Conservation (phyloP, 2,329 filamentous ascomycete species). For the Epichloe brachyelytri region DNA sequence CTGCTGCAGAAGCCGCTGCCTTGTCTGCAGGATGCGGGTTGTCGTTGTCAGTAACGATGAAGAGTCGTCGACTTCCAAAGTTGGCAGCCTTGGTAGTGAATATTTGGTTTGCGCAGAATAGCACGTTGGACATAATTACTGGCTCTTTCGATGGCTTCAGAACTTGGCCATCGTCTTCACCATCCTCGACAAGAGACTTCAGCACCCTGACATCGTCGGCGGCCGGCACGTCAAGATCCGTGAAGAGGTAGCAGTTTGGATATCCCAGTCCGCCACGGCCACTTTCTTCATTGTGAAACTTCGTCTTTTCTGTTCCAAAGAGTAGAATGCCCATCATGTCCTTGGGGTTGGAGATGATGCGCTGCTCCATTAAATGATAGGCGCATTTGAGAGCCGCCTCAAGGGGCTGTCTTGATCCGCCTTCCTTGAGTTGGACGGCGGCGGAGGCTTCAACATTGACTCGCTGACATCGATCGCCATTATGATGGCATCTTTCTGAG, state of each 20-base stretch:
- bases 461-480: slow-evolving; percentile 87
- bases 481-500: slow-evolving; percentile 93
- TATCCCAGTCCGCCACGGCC: slow-evolving; percentile 52
- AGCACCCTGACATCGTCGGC: slow-evolving; percentile 77
- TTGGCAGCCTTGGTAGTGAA: slow-evolving; percentile 93
- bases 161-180: slow-evolving; percentile 55
- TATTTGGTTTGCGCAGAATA: slow-evolving; percentile 93
- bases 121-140: slow-evolving; percentile 72
- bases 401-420: slow-evolving; percentile 61
- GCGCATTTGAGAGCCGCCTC: slow-evolving; percentile 85
- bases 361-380: slow-evolving; percentile 91
- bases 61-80: slow-evolving; percentile 84
- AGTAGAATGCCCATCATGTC: slow-evolving; percentile 95
- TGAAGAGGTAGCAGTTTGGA: slow-evolving; percentile 84
- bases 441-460: slow-evolving; percentile 67
- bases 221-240: slow-evolving; percentile 75
- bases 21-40: slow-evolving; percentile 67
- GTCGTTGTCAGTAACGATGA: slow-evolving; percentile 92
- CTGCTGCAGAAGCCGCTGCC: slow-evolving; percentile 58
- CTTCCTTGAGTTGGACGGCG: slow-evolving; percentile 56
- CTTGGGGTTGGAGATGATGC: slow-evolving; percentile 90
- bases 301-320: slow-evolving; percentile 79
- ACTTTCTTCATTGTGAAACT: slow-evolving; percentile 56
- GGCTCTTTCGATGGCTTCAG: slow-evolving; percentile 56
- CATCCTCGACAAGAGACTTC: slow-evolving; percentile 64